These are phyloP conservation scores for Musa itinerans DNA, from an alignment of 176 grass and related monocot genomes.

Conservation along the genomic window DNA sequence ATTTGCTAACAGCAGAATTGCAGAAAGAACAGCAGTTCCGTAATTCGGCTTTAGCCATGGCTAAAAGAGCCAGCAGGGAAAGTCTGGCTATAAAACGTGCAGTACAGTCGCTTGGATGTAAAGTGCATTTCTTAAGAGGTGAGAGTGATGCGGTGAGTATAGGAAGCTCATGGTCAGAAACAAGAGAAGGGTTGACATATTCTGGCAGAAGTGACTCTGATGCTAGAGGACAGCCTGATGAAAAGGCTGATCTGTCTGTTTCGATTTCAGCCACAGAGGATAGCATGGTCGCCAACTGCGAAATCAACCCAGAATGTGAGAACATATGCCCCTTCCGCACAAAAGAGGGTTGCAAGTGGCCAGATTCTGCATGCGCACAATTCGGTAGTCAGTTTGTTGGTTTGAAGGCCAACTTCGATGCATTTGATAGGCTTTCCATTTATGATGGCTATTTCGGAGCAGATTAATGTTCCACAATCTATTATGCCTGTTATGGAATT, in stretches of 20 bases:
- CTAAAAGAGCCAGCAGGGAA: conserved; percentile 52
- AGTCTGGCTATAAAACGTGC: conserved; percentile 65
- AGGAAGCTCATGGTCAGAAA: conserved; percentile 23
- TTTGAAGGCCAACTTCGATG: conserved; percentile 93
- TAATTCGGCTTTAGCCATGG: conserved; percentile 46
- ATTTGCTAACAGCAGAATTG: conserved; percentile 45
- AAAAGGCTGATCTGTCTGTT: conserved; percentile 50
- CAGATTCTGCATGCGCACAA: conserved; percentile 66
- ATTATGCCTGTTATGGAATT: neutral
- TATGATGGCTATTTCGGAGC: conserved; percentile 72
- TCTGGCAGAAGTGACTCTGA: conserved; percentile 31
- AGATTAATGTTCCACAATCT: conserved; percentile 30
- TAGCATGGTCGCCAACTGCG: conserved; percentile 35
- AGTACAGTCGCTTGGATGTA: conserved; percentile 72
- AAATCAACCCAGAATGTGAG: conserved; percentile 46
- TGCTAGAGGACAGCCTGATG: conserved; percentile 25
- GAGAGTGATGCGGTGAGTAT: conserved; percentile 20
- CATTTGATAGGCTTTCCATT: conserved; percentile 74
- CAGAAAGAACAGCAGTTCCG: conserved; percentile 45
- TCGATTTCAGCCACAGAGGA: conserved; percentile 83
- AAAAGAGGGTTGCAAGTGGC: conserved; percentile 87
- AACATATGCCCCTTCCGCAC: conserved; percentile 65
- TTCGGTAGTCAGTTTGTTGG: conserved; percentile 87
- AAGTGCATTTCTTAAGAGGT: conserved; percentile 44
- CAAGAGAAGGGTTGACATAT: conserved; percentile 31